These are phyloP conservation scores for Apiotrichum gracile DNA, from an alignment of 1,284 basidiomycete genomes.

Conservation along the genomic window DNA sequence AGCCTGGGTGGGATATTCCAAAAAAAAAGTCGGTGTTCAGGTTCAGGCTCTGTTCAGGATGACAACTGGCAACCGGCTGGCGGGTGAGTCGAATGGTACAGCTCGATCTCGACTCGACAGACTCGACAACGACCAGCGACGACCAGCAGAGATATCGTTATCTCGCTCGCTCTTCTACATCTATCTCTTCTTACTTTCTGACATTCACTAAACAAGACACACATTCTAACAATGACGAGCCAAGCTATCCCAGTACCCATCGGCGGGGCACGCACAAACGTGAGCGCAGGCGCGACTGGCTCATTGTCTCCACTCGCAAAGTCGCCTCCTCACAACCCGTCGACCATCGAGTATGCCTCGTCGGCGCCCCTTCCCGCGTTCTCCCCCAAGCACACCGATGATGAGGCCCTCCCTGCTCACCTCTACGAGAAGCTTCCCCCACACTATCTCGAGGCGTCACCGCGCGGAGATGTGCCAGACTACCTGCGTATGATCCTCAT, in stretches of 20 bases:
- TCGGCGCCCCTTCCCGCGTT: slow-evolving; percentile 40
- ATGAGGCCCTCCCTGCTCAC: slow-evolving; percentile 41
- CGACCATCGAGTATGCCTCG: slow-evolving; percentile 45
- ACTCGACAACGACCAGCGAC: neutral
- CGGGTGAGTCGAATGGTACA: neutral
- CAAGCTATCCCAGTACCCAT: neutral
- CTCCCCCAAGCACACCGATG: slow-evolving; percentile 27
- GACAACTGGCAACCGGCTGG: no score
- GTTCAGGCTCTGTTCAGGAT: no score
- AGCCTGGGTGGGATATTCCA: no score
- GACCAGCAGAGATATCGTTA: no score
- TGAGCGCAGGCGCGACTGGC: neutral
- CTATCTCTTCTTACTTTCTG: neutral
- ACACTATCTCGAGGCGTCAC: slow-evolving; percentile 34
- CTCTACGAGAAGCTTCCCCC: slow-evolving; percentile 43
- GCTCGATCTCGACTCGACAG: neutral
- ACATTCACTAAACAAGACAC: neutral
- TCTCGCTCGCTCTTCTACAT: no score
- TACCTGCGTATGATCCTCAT: slow-evolving; percentile 90
- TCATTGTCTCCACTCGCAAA: slow-evolving; percentile 11
- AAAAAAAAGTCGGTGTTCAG: neutral
- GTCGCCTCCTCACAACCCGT: slow-evolving; percentile 3
- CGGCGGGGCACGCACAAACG: neutral
- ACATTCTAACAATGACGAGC: neutral
- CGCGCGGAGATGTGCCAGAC: slow-evolving; percentile 60